phyloP scores from a whole-genome alignment of 768 basidiomycete species.

The Phylloporus sp. region DNA sequence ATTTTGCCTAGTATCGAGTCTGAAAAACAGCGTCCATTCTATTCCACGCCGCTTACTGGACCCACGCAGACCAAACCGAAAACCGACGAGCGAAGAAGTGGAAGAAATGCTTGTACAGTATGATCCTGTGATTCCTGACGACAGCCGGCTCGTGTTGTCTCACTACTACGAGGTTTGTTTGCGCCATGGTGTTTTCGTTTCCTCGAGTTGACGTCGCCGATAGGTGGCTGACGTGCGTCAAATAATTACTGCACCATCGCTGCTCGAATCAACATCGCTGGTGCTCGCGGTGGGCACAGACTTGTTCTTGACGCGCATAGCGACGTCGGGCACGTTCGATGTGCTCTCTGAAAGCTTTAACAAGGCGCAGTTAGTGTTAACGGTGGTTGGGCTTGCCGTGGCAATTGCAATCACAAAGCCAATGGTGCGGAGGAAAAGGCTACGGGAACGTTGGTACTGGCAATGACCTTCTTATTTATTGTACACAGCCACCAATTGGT shows the following conservation, averaged over 20 bases:
- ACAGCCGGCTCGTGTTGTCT: constrained; percentile 55
- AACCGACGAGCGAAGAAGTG: constrained; percentile 69
- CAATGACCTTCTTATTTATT: background rate
- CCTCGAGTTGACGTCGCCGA: background rate
- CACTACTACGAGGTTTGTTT: constrained; percentile 50
- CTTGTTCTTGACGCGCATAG: constrained; percentile 80
- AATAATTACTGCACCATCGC: constrained; percentile 76
- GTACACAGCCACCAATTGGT: constrained; percentile 11
- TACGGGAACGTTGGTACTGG: constrained; percentile 78
- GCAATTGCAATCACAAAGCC: constrained; percentile 84
- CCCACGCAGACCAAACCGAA: constrained; percentile 76
- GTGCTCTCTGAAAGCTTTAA: constrained; percentile 90
- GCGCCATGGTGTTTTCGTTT: constrained; percentile 10
- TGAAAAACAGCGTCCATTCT: constrained; percentile 67
- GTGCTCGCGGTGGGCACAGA: constrained; percentile 87
- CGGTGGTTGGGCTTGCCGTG: constrained; percentile 62
- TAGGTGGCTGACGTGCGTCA: constrained; percentile 67
- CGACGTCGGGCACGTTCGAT: constrained; percentile 90
- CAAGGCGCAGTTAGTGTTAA: constrained; percentile 85
- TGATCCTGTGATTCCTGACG: constrained; percentile 72
- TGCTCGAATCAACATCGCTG: constrained; percentile 89
- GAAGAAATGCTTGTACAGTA: constrained; percentile 88
- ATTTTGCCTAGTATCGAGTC: constrained; percentile 61
- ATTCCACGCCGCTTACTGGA: constrained; percentile 73
- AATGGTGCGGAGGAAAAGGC: constrained; percentile 66